Percentiles rank a stretch among this genome's conserved stretches.
These are phyloP conservation scores for Fragaria iinumae DNA, from an alignment of 306 rosid species.

Conservation along the genomic window DNA sequence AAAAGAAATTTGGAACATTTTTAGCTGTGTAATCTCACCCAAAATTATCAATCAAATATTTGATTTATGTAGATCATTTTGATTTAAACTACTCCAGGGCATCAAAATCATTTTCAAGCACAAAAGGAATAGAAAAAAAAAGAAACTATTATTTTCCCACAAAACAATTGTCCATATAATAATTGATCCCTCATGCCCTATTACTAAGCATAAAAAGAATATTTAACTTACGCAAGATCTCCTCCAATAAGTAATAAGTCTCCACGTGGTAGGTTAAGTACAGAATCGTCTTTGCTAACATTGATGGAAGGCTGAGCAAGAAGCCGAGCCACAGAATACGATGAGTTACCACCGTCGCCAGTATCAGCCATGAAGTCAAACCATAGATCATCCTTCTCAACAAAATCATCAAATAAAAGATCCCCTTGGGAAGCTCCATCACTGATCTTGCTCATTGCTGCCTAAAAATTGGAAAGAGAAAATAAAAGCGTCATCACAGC, in stretches of 20 bases:
- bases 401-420: constrained; percentile 68
- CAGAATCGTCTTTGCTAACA: constrained; percentile 50
- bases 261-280: constrained; percentile 67
- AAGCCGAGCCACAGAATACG: constrained; percentile 82
- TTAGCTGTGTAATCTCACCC: constrained; percentile 13
- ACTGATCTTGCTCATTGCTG: constrained; percentile 83
- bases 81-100: constrained; percentile 3
- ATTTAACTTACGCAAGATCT: constrained; percentile 88
- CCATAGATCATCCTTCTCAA: constrained; percentile 81
- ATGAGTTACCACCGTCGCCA: constrained; percentile 98
- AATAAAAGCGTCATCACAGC: constrained; percentile 13
- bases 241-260: constrained; percentile 91
- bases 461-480: constrained; percentile 54
- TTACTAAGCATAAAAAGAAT: constrained; percentile 3
- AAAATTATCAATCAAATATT: neutral
- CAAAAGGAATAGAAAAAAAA: constrained; percentile 6
- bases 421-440: constrained; percentile 60
- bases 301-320: constrained; percentile 84
- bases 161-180: constrained; percentile 15
- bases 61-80: neutral
- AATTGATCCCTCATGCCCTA: constrained; percentile 17
- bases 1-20: neutral
- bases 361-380: constrained; percentile 99
- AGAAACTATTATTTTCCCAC: constrained; percentile 20
- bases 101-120: constrained; percentile 8